Conservation (phyloP, 2,329 filamentous ascomycete genomes). For the Alternaria sp. region DNA sequence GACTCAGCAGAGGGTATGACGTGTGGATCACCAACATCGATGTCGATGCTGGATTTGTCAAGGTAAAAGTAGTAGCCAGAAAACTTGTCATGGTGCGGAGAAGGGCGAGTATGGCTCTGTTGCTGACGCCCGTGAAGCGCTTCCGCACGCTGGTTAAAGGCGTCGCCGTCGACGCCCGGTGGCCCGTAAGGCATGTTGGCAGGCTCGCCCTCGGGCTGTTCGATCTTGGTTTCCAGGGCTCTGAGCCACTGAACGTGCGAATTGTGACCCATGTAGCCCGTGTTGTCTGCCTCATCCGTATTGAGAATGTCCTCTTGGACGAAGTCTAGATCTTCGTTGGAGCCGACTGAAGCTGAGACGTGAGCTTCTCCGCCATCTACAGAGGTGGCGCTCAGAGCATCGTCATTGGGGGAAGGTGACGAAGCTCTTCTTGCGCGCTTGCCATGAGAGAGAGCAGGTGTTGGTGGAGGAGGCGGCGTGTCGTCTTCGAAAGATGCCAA, state of each 20-base stretch:
- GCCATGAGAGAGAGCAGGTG: neutral
- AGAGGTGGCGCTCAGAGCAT: neutral
- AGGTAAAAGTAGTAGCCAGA: slow-evolving; percentile 36
- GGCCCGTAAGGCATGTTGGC: slow-evolving; percentile 21
- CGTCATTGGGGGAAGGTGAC: neutral
- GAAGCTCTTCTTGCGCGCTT: slow-evolving; percentile 12
- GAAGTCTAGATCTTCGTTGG: slow-evolving; percentile 17
- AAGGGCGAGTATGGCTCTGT: neutral
- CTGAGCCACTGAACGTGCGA: slow-evolving; percentile 37
- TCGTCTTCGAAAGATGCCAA: slow-evolving; percentile 17
- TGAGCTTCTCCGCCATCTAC: slow-evolving; percentile 7
- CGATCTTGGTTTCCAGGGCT: slow-evolving; percentile 16
- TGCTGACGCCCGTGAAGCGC: slow-evolving; percentile 1
- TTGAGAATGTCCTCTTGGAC: slow-evolving; percentile 28
- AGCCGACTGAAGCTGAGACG: slow-evolving; percentile 15
- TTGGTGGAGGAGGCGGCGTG: slow-evolving; percentile 1
- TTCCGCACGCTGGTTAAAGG: slow-evolving; percentile 9
- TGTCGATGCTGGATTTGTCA: slow-evolving; percentile 21
- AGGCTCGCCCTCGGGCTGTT: slow-evolving; percentile 13
- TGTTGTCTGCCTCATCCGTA: slow-evolving; percentile 18
- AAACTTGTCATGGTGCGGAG: neutral
- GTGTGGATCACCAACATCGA: slow-evolving; percentile 21
- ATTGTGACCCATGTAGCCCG: slow-evolving; percentile 33
- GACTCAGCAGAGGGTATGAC: slow-evolving; percentile 34
- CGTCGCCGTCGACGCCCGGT: slow-evolving; percentile 16